Evolutionary conservation across 2,329 filamentous ascomycete species (phyloP).

Genomic region (Verticillium dahliae): DNA sequence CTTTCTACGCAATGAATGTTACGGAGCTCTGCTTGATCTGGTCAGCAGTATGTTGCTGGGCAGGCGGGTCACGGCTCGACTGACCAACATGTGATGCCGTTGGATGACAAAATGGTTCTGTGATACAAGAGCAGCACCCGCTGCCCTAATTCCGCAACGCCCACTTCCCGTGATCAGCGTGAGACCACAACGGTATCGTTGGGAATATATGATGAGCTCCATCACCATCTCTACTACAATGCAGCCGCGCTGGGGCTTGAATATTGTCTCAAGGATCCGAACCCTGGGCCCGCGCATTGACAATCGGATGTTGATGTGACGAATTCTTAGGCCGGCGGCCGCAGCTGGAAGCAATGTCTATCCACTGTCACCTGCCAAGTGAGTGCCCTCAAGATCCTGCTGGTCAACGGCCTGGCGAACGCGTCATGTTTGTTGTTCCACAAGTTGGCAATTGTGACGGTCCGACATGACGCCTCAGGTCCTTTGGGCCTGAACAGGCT

Average conservation of each 20-base stretch:
- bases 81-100: no score
- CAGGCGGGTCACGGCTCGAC: no score
- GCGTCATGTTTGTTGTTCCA: background rate
- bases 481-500: background rate
- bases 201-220: no score
- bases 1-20: no score
- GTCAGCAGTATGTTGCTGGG: no score
- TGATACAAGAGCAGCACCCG: no score
- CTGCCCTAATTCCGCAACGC: no score
- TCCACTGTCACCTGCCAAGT: background rate
- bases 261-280: background rate
- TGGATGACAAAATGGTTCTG: no score
- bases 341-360: background rate
- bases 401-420: background rate
- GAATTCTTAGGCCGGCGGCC: background rate
- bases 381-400: background rate
- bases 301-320: background rate
- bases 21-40: no score
- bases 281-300: background rate
- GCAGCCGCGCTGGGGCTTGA: background rate
- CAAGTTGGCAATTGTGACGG: background rate
- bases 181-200: no score
- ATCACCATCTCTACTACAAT: no score
- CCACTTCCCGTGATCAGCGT: no score
- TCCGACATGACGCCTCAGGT: background rate